Percentiles rank a stretch among this genome's conserved stretches.
These are phyloP conservation scores for Calonectria honghensis DNA, from an alignment of 2,329 filamentous ascomycete species.

Conservation along the genomic window DNA sequence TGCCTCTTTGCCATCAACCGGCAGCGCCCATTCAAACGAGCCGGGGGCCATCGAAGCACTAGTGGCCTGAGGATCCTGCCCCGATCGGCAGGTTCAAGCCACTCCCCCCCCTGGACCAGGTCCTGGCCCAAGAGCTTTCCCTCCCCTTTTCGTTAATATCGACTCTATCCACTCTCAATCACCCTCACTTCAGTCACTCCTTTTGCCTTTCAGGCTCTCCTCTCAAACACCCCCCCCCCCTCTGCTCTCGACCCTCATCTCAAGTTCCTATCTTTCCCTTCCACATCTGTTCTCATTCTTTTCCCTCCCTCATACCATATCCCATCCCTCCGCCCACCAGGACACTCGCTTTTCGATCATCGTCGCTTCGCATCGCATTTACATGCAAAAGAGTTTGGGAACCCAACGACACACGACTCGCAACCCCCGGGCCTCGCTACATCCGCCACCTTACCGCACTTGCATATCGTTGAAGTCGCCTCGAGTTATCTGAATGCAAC, in stretches of 20 bases:
- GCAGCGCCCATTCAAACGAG: conserved; percentile 47
- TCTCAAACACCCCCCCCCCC: conserved; percentile 48
- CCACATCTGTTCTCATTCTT: conserved; percentile 40
- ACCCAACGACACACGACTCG: conserved; percentile 30
- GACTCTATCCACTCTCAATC: conserved; percentile 62
- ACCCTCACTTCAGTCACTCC: conserved; percentile 64
- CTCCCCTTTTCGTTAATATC: conserved; percentile 64
- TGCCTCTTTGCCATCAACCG: conserved; percentile 34
- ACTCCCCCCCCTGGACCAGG: conserved; percentile 54
- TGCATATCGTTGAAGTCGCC: conserved; percentile 42
- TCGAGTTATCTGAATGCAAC: conserved; percentile 60
- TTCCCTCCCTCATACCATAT: conserved; percentile 37
- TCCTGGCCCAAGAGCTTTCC: conserved; percentile 55
- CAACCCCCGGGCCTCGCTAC: conserved; percentile 40
- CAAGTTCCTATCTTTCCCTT: conserved; percentile 38
- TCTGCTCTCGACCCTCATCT: conserved; percentile 43
- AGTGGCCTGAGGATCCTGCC: conserved; percentile 59
- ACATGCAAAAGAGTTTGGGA: conserved; percentile 37
- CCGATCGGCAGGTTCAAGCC: conserved; percentile 60
- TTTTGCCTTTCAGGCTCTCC: conserved; percentile 57
- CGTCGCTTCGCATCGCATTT: conserved; percentile 34
- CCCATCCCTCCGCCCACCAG: conserved; percentile 14
- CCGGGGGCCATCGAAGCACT: conserved; percentile 53
- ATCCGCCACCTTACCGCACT: conserved; percentile 41
- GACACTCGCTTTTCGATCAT: conserved; percentile 25